These are phyloP conservation scores for Anacardium occidentale DNA, from an alignment of 345 rosid genomes.

Conservation along the genomic window DNA sequence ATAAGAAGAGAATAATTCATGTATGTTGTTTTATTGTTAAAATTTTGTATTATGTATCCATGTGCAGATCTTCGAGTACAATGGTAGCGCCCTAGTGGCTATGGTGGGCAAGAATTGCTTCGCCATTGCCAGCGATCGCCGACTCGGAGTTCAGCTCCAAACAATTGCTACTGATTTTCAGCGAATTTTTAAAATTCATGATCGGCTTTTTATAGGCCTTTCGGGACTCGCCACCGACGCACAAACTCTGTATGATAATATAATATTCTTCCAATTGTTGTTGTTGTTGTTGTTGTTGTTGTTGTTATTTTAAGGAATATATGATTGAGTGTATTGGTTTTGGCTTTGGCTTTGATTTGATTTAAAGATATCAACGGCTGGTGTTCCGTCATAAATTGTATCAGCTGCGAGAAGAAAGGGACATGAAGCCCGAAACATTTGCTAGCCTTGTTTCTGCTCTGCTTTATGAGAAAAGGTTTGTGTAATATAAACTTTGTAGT, in stretches of 20 bases:
- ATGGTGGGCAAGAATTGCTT: constrained; percentile 99
- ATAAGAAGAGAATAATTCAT: neutral
- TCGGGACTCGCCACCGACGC: constrained; percentile 96
- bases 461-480: constrained; percentile 91
- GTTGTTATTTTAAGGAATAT: neutral
- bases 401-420: constrained; percentile 93
- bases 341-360: constrained; percentile 9
- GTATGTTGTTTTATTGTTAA: neutral
- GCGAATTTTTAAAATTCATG: constrained; percentile 79
- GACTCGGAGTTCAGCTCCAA: constrained; percentile 93
- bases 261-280: neutral
- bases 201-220: constrained; percentile 80
- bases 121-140: constrained; percentile 94
- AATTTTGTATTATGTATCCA: neutral
- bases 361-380: constrained; percentile 81
- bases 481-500: neutral
- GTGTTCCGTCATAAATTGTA: constrained; percentile 88
- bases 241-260: constrained; percentile 62
- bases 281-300: neutral
- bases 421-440: constrained; percentile 98
- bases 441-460: constrained; percentile 92
- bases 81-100: constrained; percentile 97
- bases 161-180: constrained; percentile 96
- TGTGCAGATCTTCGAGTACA: constrained; percentile 88
- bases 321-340: neutral